phyloP scores from a whole-genome alignment of 2,329 filamentous ascomycete species.

The Epichloe baconii region DNA sequence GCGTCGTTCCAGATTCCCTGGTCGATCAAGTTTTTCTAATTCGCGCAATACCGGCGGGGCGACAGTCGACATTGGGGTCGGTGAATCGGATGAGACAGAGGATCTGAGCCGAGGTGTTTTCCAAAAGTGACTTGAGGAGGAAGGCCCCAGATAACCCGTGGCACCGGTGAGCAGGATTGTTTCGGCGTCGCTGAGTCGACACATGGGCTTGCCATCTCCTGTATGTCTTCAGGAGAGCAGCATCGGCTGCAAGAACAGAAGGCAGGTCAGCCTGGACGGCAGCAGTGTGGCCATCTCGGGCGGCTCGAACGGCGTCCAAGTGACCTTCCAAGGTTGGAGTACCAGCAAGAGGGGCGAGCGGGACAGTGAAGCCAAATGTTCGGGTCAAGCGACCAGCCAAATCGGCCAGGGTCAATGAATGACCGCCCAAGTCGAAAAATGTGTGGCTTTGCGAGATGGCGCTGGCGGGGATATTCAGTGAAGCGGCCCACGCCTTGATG shows the following conservation, averaged over 20 bases:
- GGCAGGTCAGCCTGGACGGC: constrained; percentile 66
- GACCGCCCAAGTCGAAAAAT: constrained; percentile 72
- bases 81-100: constrained; percentile 62
- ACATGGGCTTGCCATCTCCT: constrained; percentile 38
- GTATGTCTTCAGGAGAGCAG: constrained; percentile 58
- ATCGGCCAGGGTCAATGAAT: constrained; percentile 66
- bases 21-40: constrained; percentile 68
- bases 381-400: constrained; percentile 57
- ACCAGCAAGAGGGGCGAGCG: constrained; percentile 57
- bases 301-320: constrained; percentile 54
- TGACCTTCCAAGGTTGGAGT: constrained; percentile 62
- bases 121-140: constrained; percentile 53
- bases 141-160: constrained; percentile 66
- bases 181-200: constrained; percentile 49
- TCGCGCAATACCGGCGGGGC: constrained; percentile 55
- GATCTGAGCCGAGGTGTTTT: constrained; percentile 54
- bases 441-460: constrained; percentile 57
- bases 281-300: constrained; percentile 59
- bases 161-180: constrained; percentile 62
- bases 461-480: constrained; percentile 49
- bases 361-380: constrained; percentile 60
- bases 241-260: constrained; percentile 53
- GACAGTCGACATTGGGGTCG: constrained; percentile 51
- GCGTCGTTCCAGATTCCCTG: constrained; percentile 65
- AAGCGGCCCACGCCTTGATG: constrained; percentile 57